Percentiles rank a stretch among this genome's conserved stretches.
Conservation (phyloP, 352 stramenopile genomes). For the Achlya hypogyna region DNA sequence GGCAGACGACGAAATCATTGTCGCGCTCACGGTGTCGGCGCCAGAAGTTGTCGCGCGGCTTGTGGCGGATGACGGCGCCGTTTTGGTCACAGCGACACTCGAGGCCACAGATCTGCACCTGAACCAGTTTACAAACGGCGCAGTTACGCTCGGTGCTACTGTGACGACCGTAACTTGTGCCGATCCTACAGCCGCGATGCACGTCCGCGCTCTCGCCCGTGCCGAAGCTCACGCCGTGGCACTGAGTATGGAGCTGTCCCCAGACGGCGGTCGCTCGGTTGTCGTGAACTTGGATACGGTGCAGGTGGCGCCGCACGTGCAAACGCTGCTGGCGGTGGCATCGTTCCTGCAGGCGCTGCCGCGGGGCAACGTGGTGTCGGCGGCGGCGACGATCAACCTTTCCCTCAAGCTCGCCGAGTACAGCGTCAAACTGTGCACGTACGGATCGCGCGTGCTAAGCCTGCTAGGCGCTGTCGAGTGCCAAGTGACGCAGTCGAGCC, state of each 20-base stretch:
- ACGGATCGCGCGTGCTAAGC: neutral
- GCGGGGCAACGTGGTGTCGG: neutral
- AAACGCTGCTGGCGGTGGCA: neutral
- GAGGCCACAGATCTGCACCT: neutral
- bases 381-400: neutral
- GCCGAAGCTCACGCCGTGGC: neutral
- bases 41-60: no score
- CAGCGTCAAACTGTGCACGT: neutral
- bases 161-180: neutral
- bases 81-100: neutral
- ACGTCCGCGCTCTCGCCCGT: neutral
- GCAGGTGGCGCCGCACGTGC: neutral
- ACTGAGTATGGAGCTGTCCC: neutral
- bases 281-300: neutral
- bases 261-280: neutral
- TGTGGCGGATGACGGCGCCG: neutral
- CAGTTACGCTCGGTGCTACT: neutral
- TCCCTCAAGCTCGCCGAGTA: neutral
- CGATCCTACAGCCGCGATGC: neutral
- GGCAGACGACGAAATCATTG: no score
- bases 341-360: neutral
- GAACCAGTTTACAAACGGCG: neutral
- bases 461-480: neutral
- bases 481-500: neutral
- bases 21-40: no score